A percentile compares a stretch with the other conserved stretches of the same genome.
phyloP scores from a whole-genome alignment of 1,284 basidiomycete genomes.

The Mycosarcoma mackinlayi region DNA sequence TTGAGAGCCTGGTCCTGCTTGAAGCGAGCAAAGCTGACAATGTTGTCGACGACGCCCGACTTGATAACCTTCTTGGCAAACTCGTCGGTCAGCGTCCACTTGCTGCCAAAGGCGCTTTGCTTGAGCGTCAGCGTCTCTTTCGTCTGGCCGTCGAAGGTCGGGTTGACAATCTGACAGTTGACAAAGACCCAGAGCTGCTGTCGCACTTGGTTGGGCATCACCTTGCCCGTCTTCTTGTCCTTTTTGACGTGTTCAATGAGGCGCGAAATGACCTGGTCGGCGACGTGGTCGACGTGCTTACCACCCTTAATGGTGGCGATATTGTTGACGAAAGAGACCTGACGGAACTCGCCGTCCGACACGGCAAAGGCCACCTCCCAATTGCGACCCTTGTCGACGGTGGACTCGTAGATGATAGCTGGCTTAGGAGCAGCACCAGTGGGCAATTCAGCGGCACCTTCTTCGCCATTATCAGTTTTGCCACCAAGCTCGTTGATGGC shows the following conservation, averaged over 20 bases:
- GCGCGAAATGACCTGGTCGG: constrained; percentile 86
- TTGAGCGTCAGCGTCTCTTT: constrained; percentile 95
- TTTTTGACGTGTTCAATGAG: constrained; percentile 83
- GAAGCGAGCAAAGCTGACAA: constrained; percentile 94
- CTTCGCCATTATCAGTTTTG: constrained; percentile 43
- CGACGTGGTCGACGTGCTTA: constrained; percentile 87
- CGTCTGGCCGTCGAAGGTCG: constrained; percentile 98
- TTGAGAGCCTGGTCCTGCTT: constrained; percentile 96
- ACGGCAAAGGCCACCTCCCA: constrained; percentile 98
- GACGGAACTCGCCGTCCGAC: constrained; percentile 83
- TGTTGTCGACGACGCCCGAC: constrained; percentile 89
- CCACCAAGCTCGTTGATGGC: constrained; percentile 69
- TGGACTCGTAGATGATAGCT: constrained; percentile 83
- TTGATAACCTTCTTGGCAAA: constrained; percentile 95
- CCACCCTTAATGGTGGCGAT: constrained; percentile 98
- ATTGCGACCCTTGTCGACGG: constrained; percentile 74
- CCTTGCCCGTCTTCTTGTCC: constrained; percentile 87
- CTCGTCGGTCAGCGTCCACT: constrained; percentile 88
- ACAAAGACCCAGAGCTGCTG: constrained; percentile 99
- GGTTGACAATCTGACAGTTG: constrained; percentile 95
- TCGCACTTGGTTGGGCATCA: constrained; percentile 93
- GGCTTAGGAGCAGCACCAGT: constrained; percentile 81
- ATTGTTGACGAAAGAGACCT: constrained; percentile 95
- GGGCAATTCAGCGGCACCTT: constrained; percentile 58
- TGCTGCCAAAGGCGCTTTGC: constrained; percentile 86